Conservation (phyloP, 805 yeast genomes). For the Lachancea sp. region DNA sequence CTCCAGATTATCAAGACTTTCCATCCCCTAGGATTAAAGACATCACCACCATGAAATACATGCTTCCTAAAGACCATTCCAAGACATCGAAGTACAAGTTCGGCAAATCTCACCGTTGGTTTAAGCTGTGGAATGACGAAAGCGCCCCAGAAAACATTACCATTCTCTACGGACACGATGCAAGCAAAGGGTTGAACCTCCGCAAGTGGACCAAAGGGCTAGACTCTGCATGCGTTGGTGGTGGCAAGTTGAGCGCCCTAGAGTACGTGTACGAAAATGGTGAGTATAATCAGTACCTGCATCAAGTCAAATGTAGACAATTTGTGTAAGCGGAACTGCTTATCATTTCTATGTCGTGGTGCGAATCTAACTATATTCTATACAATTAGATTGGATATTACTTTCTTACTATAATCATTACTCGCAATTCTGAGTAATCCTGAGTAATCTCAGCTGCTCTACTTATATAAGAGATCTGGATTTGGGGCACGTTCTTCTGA, state of each 20-base stretch:
- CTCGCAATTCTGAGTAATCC: no score
- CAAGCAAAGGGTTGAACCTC: conserved; percentile 63
- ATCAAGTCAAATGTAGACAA: conserved; percentile 14
- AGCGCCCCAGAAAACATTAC: conserved; percentile 22
- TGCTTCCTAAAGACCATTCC: conserved; percentile 58
- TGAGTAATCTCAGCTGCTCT: no score
- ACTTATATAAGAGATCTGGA: no score
- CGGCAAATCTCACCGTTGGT: conserved; percentile 44
- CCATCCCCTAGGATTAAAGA: conserved; percentile 51
- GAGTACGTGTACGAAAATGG: conserved; percentile 14
- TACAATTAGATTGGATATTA: no score
- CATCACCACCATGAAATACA: conserved; percentile 61
- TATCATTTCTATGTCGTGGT: no score
- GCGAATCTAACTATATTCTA: no score
- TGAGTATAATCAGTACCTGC: conserved; percentile 9
- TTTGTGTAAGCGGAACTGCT: background rate
- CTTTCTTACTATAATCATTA: no score
- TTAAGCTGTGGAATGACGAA: conserved; percentile 44
- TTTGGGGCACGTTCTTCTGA: no score
- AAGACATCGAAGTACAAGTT: conserved; percentile 27
- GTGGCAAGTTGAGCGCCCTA: conserved; percentile 60
- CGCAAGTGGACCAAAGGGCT: conserved; percentile 68
- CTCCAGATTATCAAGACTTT: conserved; percentile 46
- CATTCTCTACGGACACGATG: conserved; percentile 87
- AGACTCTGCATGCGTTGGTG: conserved; percentile 78